These are phyloP conservation scores for Cystofilobasidium ferigula DNA, from an alignment of 768 basidiomycete genomes.

Conservation along the genomic window DNA sequence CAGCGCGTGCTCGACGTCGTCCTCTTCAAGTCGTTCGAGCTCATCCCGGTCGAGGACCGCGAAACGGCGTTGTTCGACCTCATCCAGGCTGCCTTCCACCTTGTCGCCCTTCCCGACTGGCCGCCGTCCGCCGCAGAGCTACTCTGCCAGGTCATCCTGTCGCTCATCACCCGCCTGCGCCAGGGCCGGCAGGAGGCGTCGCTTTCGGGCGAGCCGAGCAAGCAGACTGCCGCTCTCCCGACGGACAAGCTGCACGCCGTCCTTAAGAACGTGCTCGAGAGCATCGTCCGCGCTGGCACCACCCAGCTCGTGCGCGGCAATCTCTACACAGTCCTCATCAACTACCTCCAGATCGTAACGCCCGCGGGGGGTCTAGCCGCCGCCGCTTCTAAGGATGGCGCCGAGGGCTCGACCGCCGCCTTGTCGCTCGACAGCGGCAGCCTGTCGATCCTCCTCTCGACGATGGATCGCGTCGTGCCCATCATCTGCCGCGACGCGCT, in stretches of 20 bases:
- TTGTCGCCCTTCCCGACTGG: conserved; percentile 55
- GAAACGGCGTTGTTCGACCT: conserved; percentile 87
- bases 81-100: conserved; percentile 57
- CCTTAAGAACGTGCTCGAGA: conserved; percentile 61
- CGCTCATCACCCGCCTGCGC: conserved; percentile 75
- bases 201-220: conserved; percentile 56
- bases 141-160: conserved; percentile 68
- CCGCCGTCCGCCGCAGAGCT: conserved; percentile 66
- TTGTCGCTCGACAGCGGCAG: conserved; percentile 42
- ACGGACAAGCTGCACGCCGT: conserved; percentile 53
- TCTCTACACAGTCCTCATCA: conserved; percentile 80
- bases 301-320: conserved; percentile 84
- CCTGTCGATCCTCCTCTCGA: conserved; percentile 54
- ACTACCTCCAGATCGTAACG: conserved; percentile 68
- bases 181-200: conserved; percentile 56
- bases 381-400: conserved; percentile 9
- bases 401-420: conserved; percentile 20
- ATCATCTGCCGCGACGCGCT: conserved; percentile 79
- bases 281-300: conserved; percentile 61
- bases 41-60: conserved; percentile 65
- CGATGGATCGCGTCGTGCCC: conserved; percentile 60
- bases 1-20: conserved; percentile 70
- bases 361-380: conserved; percentile 11
- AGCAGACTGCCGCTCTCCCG: conserved; percentile 8
- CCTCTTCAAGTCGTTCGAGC: conserved; percentile 73